phyloP scores from a whole-genome alignment of 108 stramenopile species.

The Nitzschia palea region DNA sequence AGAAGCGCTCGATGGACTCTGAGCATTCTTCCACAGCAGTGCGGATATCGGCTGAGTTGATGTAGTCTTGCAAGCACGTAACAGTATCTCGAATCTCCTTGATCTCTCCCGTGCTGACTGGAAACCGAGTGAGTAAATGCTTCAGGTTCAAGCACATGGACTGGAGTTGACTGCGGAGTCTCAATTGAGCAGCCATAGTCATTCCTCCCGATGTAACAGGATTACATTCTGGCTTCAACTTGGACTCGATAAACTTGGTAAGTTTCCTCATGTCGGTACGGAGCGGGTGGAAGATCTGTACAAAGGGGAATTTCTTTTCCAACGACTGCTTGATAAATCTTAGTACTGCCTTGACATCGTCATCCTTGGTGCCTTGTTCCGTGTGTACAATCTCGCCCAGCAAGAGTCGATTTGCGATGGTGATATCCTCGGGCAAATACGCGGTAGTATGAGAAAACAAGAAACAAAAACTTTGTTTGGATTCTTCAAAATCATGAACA shows the following conservation, averaged over 20 bases:
- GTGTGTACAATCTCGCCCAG: constrained; percentile 48
- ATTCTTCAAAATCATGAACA: constrained; percentile 45
- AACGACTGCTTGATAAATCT: constrained; percentile 39
- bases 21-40: background rate
- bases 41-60: background rate
- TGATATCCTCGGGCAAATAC: constrained; percentile 25
- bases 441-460: constrained; percentile 58
- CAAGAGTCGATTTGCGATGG: constrained; percentile 19
- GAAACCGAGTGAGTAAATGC: constrained; percentile 1
- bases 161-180: constrained; percentile 34
- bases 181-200: constrained; percentile 40
- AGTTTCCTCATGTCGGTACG: constrained; percentile 36
- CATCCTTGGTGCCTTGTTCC: constrained; percentile 41
- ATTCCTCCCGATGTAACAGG: constrained; percentile 31
- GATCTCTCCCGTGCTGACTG: constrained; percentile 20
- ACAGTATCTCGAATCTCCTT: constrained; percentile 29
- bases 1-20: background rate
- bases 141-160: background rate
- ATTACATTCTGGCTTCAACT: too few species aligned
- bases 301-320: constrained; percentile 50
- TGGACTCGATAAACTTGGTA: constrained; percentile 22
- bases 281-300: constrained; percentile 46
- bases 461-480: constrained; percentile 54
- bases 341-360: constrained; percentile 39
- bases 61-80: constrained; percentile 20